A percentile compares a stretch with the other conserved stretches of the same genome.
phyloP scores from a whole-genome alignment of 345 rosid genomes.

The Pseudoturritis turrita region DNA sequence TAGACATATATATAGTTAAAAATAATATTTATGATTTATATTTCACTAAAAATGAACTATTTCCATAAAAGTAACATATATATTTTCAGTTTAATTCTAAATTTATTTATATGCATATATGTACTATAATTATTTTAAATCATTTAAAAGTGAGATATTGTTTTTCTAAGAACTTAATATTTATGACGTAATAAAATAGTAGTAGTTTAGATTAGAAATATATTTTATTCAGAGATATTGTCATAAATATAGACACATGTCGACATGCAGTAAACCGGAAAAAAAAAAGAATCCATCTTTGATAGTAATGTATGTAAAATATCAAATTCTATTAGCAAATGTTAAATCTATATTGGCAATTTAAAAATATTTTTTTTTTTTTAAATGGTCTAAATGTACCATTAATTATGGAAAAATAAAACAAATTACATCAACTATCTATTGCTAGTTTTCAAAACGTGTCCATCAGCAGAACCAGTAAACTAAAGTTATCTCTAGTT shows the following conservation, averaged over 20 bases:
- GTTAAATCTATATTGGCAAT: not conserved
- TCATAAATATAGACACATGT: slow-evolving; percentile 1
- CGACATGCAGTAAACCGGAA: not conserved
- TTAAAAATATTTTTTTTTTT: too few species aligned
- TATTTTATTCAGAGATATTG: not conserved
- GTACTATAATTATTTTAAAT: not conserved
- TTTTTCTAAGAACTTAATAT: not conserved
- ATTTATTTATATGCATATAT: not conserved
- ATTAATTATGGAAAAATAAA: too few species aligned
- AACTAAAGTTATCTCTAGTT: not conserved
- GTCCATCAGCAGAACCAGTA: not conserved
- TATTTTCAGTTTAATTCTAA: not conserved
- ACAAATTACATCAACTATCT: not conserved
- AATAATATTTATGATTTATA: not conserved
- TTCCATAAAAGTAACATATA: not conserved
- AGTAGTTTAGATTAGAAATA: too few species aligned
- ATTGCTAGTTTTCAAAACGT: not conserved
- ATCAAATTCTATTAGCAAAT: not conserved
- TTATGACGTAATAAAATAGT: not conserved
- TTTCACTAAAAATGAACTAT: not conserved
- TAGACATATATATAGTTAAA: not conserved
- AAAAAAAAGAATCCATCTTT: not conserved
- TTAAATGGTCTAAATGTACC: too few species aligned
- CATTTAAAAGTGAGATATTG: not conserved
- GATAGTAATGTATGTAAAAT: not conserved